Evolutionary conservation across 2,329 filamentous ascomycete genomes (phyloP), one percentile per base, ranked within the genome.

Genomic region (Curvularia sp.): DNA sequence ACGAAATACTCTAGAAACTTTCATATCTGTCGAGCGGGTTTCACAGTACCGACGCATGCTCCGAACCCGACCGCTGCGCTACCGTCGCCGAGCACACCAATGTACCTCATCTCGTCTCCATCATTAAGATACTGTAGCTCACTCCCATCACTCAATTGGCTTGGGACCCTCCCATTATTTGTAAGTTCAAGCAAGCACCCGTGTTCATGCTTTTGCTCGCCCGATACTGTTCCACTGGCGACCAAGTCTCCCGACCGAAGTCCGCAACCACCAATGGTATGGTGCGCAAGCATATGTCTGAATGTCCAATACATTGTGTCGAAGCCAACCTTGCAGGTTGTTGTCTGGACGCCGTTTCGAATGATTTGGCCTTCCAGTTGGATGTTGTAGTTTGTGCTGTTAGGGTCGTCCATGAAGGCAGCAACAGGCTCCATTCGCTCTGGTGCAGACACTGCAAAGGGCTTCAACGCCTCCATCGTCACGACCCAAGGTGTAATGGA

Each of bases 401-500:
- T 49, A 5, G 58, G 57, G 30, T 72, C 71, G n/a, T 71, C 57
- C 60, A 73, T 57, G 48, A 71, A 74, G 5, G 50, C 32, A 3
- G 67, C 64, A 1, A 71, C 65, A n/a, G 66, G 58, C 8, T 60
- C 55, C 54, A 65, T 66, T 1, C 69, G 65, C 41, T 53, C 32
- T 41, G 70, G 65, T 9, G 70, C 68, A 10, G 61, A 46, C 1
- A 69, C 64, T 38, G 64, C 54, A 49, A 74, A 77, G 5, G 70
- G 64, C 55, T 76, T 74, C n/a, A 89, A 69, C 0, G 87, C 86
- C 34, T 88, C 86, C 1, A 85, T 75, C 0, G 85, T 86, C 3
- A 89, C 72, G 12, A 89, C 76, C 87, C 87, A 89, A 0, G 87
- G 85, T 0, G 83, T 85, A 21, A 89, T 83, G 0, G 80, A 81